Conservation (phyloP, 768 basidiomycete genomes). For the Clitopilus hobsonii region DNA sequence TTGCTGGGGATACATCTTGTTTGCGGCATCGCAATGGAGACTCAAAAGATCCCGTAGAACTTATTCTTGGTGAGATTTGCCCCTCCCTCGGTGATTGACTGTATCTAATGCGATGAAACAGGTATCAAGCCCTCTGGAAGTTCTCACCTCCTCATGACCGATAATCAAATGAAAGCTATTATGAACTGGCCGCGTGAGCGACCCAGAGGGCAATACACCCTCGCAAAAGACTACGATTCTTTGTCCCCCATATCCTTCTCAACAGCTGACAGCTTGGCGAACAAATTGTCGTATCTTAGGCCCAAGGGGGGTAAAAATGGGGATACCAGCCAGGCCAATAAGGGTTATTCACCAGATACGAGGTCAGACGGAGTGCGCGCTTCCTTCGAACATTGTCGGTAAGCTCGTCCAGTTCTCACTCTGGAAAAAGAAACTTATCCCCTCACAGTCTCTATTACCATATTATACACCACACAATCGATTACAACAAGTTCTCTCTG, state of each 20-base stretch:
- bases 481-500: conserved; percentile 23
- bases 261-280: conserved; percentile 22
- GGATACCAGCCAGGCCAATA: conserved; percentile 42
- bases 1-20: conserved; percentile 23
- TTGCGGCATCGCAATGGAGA: conserved; percentile 17
- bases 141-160: conserved; percentile 39
- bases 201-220: conserved; percentile 8
- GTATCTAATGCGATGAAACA: no score
- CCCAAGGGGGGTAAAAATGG: conserved; percentile 27
- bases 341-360: conserved; percentile 21
- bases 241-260: conserved; percentile 44
- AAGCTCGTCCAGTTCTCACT: conserved; percentile 1
- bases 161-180: conserved; percentile 13
- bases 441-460: conserved; percentile 24
- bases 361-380: conserved; percentile 22
- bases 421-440: background rate
- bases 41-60: conserved; percentile 24
- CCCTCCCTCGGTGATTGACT: no score
- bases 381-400: conserved; percentile 48
- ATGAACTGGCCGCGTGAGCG: conserved; percentile 6
- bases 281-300: conserved; percentile 34
- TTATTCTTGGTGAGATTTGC: conserved; percentile 31
- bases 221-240: conserved; percentile 30
- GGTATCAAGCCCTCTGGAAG: conserved; percentile 40
- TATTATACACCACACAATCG: conserved; percentile 20